Base-by-base conservation (phyloP, 129 eudicot genomes). In the Helianthus tuberosus region DNA sequence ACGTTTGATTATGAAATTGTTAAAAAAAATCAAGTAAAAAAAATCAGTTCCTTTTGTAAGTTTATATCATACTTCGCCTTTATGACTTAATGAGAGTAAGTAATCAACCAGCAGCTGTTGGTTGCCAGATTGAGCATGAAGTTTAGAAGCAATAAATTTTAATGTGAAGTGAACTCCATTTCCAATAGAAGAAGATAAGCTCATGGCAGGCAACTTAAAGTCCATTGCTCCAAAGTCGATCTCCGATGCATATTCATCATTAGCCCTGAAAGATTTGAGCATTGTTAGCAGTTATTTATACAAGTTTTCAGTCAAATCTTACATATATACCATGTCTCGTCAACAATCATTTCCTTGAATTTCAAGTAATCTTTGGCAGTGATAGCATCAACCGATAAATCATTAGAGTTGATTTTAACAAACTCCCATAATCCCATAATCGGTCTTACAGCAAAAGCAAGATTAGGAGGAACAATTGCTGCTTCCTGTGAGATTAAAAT, bases 391-490 rank as follows among this genome's bases (percentile, higher is more conserved):
- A 95, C 97, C 0, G 96, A 78, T 14, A 95, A 83, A 84, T 91
- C 92, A 64, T 73, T 76, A 6, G 96, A 88, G 71, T 82, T 84
- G 36, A 95, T 92, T 83, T 91, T 95, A 25, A 25, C 29, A 25
- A 0, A 25, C 29, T 25, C 29, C 29, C 96, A 54, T 69, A 89
- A 82, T 95, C 97, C 97, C 97, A 91, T 63, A 89, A 88, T 41
- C 99, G 96, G 97, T 23, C 99, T 91, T 43, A 87, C 76, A 41
- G 97, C 97, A 66, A 95, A 95, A 70, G 99, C 96, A 25, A 95
- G n/a, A 72, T 82, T 32, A 11, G 99, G 99, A 82, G 99, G 99
- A 41, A 95, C 86, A 77, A 91, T 79, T 10, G 91, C 97, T 16
- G 99, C 99, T 84, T 95, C 99, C 99, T 95, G 75, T 66, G 75